These are phyloP conservation scores for Eucalyptus lansdowneana DNA, from an alignment of 345 rosid genomes.

Conservation along the genomic window DNA sequence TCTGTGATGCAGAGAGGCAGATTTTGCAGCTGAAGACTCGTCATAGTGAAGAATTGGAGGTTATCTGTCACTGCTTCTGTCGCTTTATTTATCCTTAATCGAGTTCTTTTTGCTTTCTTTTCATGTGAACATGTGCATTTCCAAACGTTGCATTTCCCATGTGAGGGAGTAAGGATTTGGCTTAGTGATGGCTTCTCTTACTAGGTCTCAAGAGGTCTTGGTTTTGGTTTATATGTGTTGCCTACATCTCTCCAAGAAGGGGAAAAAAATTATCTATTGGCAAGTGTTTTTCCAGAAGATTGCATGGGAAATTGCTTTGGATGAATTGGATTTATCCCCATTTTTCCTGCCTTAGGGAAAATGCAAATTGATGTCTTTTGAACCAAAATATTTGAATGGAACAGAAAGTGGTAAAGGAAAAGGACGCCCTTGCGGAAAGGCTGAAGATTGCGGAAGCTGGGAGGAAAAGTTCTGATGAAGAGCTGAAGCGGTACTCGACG, in stretches of 20 bases:
- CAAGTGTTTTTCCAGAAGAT: not conserved
- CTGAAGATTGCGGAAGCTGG: conserved; percentile 66
- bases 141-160: not conserved
- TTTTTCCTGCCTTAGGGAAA: not conserved
- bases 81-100: not conserved
- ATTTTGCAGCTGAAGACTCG: conserved; percentile 73
- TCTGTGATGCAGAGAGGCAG: conserved; percentile 83
- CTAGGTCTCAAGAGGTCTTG: not conserved
- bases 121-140: not conserved
- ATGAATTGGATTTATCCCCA: not conserved
- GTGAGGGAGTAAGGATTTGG: not conserved
- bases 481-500: conserved; percentile 63
- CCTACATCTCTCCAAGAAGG: not conserved
- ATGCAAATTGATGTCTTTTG: not conserved
- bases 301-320: not conserved
- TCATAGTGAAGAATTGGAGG: conserved; percentile 90
- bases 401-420: conserved; percentile 90
- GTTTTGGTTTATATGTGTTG: not conserved
- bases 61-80: conserved; percentile 10
- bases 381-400: not conserved
- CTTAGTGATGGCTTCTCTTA: not conserved
- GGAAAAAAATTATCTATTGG: not conserved
- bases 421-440: conserved; percentile 82
- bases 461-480: conserved; percentile 83
- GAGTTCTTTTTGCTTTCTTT: not conserved